Base-by-base conservation (phyloP, 768 basidiomycete genomes). In the Grammothele lineata region DNA sequence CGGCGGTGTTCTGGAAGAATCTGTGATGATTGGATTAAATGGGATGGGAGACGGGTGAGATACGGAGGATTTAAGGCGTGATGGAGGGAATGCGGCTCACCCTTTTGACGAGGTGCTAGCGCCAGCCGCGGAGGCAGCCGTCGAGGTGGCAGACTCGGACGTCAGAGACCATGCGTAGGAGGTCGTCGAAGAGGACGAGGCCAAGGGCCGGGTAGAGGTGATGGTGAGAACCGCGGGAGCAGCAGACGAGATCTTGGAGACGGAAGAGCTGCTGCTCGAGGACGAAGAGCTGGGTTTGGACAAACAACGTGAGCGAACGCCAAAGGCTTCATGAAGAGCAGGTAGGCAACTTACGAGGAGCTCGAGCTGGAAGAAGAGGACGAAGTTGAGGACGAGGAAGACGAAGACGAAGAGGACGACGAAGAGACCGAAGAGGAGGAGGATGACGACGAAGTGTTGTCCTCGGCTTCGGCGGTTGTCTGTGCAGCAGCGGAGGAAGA, bases 1-100 rank as follows among this genome's bases (percentile, higher is more conserved):
- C 76, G 27, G 66, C 71, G 41, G 67, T 73, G 53, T 74, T 70
- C 37, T 65, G 52, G 53, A 75, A 70, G 66, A 78, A 78, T 8
- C 35, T 36, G 35, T 36, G 35, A 15, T 9, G 9, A 32, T n/a
- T n/a, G n/a, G n/a, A n/a, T 77, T 24, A 23, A 43, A 4, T 12
- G 23, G 40, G 9, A 23, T n/a, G 34, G 34, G 17, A 22, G 17
- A 24, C 21, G 27, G 10, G 14, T 25, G 21, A 37, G 22, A 46
- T 21, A 36, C 36, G n/a, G 18, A 27, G n/a, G 44, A 39, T 38
- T 23, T 23, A 9, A 1, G 9, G 23, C 25, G 39, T 30, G 40
- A 21, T n/a, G 15, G 35, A 30, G 10, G 12, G 46, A 50, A 19
- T 10, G 8, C 15, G 23, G 30, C 45, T 43, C 26, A 51, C 56